Base-by-base conservation (phyloP, 768 basidiomycete genomes). In the Termitomyces sp. region DNA sequence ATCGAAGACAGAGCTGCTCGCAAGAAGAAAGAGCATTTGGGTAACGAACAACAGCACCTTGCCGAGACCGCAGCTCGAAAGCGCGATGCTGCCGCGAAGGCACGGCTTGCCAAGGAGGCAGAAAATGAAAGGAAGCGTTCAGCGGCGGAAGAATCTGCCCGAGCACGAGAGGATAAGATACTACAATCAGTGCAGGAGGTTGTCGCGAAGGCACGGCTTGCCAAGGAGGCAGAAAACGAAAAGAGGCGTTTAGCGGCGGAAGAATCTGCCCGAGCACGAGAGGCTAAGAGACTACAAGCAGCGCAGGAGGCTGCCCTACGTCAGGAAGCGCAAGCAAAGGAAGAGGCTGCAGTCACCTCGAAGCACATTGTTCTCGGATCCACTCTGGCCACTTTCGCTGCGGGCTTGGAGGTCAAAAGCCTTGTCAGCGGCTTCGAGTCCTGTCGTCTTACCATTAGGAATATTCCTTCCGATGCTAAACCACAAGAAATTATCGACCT, bases 351-450 rank as follows among this genome's bases (percentile, higher is more conserved):
- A 4, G 74, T 73, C 51, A 77, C 75, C 1, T 73, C 79, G 12
- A 79, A 72, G 57, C 76, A 75, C 53, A 63, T 82, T n/a, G 77
- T 84, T 16, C 74, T 74, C 20, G 80, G 78, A 7, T 74, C 77
- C n/a, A 79, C 77, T 48, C 71, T 86, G 45, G 78, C 83, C 20
- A 82, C 82, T 2, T 85, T 75, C 45, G 74, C 74, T 33, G 79
- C 82, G 3, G 86, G 86, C 6, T 67, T 84, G 39, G 71, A 78
- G n/a, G 72, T 87, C 42, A 70, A 70, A 42, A 67, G 73, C 36
- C 62, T 84, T 35, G 68, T 83, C 32, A 74, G 79, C 18, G 84
- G 83, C 4, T 86, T 84, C 63, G 82, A 87, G 45, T 77, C 80
- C 7, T 82, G 80, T 65, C 75, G 75, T 11, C 68, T 87, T 28